Evolutionary conservation across 139 green algal genomes (phyloP).

Genomic region (Asterochloris erici): DNA sequence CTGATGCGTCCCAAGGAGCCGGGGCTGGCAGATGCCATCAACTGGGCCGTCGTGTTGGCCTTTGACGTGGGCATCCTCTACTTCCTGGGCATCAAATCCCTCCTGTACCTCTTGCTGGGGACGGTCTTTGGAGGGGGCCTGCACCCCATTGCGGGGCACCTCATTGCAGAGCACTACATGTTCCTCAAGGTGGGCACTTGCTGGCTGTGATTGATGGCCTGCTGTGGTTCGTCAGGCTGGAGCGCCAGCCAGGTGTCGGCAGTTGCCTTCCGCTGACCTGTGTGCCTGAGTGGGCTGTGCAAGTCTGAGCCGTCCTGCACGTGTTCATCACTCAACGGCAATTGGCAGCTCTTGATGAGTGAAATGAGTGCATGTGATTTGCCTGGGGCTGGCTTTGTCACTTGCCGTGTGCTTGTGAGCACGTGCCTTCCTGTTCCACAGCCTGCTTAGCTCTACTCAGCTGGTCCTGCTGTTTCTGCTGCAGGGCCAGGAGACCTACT

Average conservation of each 20-base stretch:
- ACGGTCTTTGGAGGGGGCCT: slow-evolving; percentile 51
- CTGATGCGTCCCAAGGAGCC: slow-evolving; percentile 55
- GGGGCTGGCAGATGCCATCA: slow-evolving; percentile 40
- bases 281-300: no score
- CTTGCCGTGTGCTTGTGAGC: no score
- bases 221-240: no score
- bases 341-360: no score
- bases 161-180: slow-evolving; percentile 77
- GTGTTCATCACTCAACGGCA: no score
- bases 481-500: slow-evolving; percentile 71
- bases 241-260: no score
- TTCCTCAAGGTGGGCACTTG: slow-evolving; percentile 37
- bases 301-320: no score
- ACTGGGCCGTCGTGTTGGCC: slow-evolving; percentile 39
- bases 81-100: slow-evolving; percentile 44
- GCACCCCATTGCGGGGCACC: slow-evolving; percentile 72
- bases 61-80: slow-evolving; percentile 47
- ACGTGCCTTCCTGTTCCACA: no score
- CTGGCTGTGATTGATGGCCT: background rate
- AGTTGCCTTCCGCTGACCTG: no score
- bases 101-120: slow-evolving; percentile 57
- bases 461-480: background rate
- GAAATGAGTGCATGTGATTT: no score
- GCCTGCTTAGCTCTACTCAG: no score
- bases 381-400: no score